These are phyloP conservation scores for Crithidia expoeki DNA, from an alignment of 208 protist genomes.

Conservation along the genomic window DNA sequence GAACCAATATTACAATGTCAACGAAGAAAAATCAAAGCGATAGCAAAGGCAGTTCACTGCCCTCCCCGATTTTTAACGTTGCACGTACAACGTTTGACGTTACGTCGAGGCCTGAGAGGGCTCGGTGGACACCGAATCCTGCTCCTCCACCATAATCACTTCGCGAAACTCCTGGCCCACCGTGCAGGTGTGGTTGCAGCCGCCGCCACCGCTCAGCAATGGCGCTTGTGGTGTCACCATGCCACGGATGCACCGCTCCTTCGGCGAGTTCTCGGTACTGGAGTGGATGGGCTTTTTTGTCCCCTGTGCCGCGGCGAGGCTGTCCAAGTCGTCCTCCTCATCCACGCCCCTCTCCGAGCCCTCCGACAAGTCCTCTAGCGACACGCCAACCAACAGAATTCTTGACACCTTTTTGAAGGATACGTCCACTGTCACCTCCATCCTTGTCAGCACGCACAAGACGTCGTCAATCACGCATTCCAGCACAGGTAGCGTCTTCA, in stretches of 20 bases:
- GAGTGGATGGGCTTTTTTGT: conserved; percentile 2
- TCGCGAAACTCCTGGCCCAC: conserved; percentile 30
- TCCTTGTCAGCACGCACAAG: conserved; percentile 55
- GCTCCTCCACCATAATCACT: conserved; percentile 6
- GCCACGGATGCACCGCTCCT: background rate
- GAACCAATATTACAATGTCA: conserved; percentile 9
- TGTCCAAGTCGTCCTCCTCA: background rate
- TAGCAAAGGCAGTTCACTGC: background rate
- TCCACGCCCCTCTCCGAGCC: conserved; percentile 24
- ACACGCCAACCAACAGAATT: conserved; percentile 45
- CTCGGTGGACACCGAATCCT: background rate
- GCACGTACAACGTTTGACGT: background rate
- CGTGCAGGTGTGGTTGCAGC: conserved; percentile 1
- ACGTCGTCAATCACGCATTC: conserved; percentile 68
- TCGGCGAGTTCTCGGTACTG: background rate
- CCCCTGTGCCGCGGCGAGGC: conserved; percentile 2
- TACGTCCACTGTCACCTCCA: conserved; percentile 30
- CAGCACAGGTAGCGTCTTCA: conserved; percentile 50
- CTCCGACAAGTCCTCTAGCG: conserved; percentile 51
- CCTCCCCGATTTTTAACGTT: background rate
- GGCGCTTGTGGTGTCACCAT: conserved; percentile 8
- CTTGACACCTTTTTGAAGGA: conserved; percentile 7
- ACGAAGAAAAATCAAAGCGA: background rate
- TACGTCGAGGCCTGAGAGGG: background rate
- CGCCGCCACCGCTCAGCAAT: background rate